A percentile compares a stretch with the other conserved stretches of the same genome.
phyloP scores from a whole-genome alignment of 768 basidiomycete species.

The Agaricus bisporus region DNA sequence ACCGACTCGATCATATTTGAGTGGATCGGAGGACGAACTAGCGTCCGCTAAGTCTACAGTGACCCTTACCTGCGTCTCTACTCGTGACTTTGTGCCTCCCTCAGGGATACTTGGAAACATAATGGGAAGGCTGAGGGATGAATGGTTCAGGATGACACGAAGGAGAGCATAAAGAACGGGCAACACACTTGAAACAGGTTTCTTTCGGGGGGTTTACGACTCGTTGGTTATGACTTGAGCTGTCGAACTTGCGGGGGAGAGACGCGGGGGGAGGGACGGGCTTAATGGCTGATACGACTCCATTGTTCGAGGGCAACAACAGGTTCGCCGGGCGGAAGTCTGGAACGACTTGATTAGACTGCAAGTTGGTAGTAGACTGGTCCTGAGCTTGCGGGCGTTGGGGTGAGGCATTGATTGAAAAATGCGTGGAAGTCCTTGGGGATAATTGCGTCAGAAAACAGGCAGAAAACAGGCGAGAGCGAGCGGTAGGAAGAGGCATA shows the following conservation, averaged over 20 bases:
- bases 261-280: conserved; percentile 64
- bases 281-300: conserved; percentile 45
- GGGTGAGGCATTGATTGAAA: conserved; percentile 23
- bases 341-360: conserved; percentile 18
- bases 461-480: conserved; percentile 11
- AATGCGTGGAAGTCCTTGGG: conserved; percentile 27
- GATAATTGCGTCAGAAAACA: conserved; percentile 11
- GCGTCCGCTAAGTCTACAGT: conserved; percentile 73
- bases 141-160: conserved; percentile 11
- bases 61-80: conserved; percentile 92
- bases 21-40: conserved; percentile 52
- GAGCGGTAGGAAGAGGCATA: conserved; percentile 29
- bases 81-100: conserved; percentile 81
- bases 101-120: conserved; percentile 80
- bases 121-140: conserved; percentile 58
- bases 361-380: conserved; percentile 15
- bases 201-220: conserved; percentile 72
- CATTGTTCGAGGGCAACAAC: conserved; percentile 28
- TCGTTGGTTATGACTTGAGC: conserved; percentile 41
- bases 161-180: conserved; percentile 2
- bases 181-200: conserved; percentile 66
- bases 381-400: conserved; percentile 20
- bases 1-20: conserved; percentile 75
- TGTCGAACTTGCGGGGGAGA: conserved; percentile 50
- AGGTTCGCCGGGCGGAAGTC: conserved; percentile 25